Evolutionary conservation across 495 filamentous ascomycete genomes (phyloP).

Genomic region (Aspergillus steynii): DNA sequence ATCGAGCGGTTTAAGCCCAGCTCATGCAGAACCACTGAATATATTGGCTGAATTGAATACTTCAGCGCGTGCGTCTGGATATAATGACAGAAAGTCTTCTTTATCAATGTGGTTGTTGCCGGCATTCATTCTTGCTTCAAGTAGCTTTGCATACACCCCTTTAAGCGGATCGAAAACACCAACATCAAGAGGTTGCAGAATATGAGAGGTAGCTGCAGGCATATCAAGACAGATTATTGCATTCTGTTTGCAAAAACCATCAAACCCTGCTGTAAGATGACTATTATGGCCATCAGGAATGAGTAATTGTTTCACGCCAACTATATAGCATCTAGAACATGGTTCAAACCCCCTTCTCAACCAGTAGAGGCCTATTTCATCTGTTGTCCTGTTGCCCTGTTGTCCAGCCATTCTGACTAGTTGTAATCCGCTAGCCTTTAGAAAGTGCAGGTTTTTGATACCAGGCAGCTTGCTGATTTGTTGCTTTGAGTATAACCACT

Average conservation of each 20-base stretch:
- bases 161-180: too few relatives aligned
- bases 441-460: background rate
- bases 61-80: background rate
- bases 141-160: too few relatives aligned
- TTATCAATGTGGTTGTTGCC: too few relatives aligned
- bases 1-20: background rate
- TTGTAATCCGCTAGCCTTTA: background rate
- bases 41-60: background rate
- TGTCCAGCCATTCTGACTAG: slow-evolving; percentile 17
- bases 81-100: too few relatives aligned
- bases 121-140: too few relatives aligned
- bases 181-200: too few relatives aligned
- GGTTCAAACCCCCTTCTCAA: slow-evolving; percentile 23
- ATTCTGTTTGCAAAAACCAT: slow-evolving; percentile 8
- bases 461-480: background rate
- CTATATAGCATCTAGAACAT: slow-evolving; percentile 5
- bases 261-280: slow-evolving; percentile 23
- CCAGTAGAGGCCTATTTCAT: slow-evolving; percentile 20
- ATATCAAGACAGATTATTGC: too few relatives aligned
- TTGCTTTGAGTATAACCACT: background rate
- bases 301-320: slow-evolving; percentile 14
- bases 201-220: too few relatives aligned
- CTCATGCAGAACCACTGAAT: background rate
- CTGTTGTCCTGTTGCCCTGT: background rate
- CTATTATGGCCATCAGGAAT: slow-evolving; percentile 29